Percentiles rank a stretch among this genome's conserved stretches.
These are phyloP conservation scores for Beverwykella pulmonaria DNA, from an alignment of 495 filamentous ascomycete genomes.

Conservation along the genomic window DNA sequence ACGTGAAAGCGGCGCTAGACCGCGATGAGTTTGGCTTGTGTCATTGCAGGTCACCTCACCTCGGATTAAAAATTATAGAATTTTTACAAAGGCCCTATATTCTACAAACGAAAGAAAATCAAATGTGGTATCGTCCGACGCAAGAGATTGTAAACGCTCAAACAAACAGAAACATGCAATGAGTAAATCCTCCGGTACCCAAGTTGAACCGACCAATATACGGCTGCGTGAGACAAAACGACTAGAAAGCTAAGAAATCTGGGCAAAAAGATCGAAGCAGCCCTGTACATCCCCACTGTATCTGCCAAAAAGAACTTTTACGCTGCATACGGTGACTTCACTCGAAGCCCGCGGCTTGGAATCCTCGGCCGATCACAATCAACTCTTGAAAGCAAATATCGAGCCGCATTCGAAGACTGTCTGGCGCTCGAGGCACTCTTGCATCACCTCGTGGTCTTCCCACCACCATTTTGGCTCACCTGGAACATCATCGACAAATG, in stretches of 20 bases:
- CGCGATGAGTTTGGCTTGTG: neutral
- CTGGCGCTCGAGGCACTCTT: slow-evolving; percentile 31
- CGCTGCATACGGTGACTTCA: too few species aligned
- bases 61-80: neutral
- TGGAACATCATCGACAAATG: slow-evolving; percentile 32
- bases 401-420: slow-evolving; percentile 39
- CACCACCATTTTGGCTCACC: slow-evolving; percentile 39
- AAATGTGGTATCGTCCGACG: neutral
- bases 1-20: neutral
- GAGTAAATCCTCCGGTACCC: too few species aligned
- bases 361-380: too few species aligned
- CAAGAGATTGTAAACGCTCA: too few species aligned
- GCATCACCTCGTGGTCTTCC: slow-evolving; percentile 36
- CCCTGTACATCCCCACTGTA: too few species aligned
- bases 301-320: too few species aligned
- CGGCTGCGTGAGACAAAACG: too few species aligned
- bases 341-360: too few species aligned
- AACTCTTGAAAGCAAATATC: slow-evolving; percentile 32
- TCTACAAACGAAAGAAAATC: neutral
- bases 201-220: too few species aligned
- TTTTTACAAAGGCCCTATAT: neutral
- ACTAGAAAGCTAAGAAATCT: too few species aligned
- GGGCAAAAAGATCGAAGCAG: too few species aligned
- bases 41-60: neutral
- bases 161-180: too few species aligned